phyloP scores from a whole-genome alignment of 495 filamentous ascomycete species.

The Xylaria grammica region DNA sequence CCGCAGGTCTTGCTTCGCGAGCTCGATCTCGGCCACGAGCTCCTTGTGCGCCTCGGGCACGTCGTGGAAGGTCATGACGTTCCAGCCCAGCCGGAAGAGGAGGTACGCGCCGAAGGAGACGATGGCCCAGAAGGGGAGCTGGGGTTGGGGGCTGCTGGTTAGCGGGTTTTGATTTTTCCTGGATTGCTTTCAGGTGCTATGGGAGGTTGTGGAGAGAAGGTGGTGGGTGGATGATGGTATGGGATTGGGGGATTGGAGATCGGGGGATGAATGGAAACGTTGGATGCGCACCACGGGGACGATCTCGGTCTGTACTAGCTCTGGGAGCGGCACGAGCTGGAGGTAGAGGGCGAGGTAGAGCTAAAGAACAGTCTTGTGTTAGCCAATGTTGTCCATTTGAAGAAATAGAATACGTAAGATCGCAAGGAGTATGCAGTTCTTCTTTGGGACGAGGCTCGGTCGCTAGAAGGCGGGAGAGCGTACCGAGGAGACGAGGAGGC shows the following conservation, averaged over 20 bases:
- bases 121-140: slow-evolving; percentile 92
- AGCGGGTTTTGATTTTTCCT: slow-evolving; percentile 11
- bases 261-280: neutral
- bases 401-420: neutral
- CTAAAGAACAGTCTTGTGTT: slow-evolving; percentile 46
- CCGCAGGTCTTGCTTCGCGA: slow-evolving; percentile 69
- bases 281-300: slow-evolving; percentile 66
- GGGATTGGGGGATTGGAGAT: neutral
- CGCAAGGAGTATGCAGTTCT: no score
- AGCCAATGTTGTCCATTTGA: neutral
- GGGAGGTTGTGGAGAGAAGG: no score
- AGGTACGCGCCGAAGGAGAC: slow-evolving; percentile 94
- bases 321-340: slow-evolving; percentile 81
- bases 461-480: slow-evolving; percentile 11
- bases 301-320: slow-evolving; percentile 71
- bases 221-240: no score
- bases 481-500: slow-evolving; percentile 86
- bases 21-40: slow-evolving; percentile 79
- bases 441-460: neutral
- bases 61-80: slow-evolving; percentile 95
- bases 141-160: slow-evolving; percentile 1
- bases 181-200: neutral
- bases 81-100: slow-evolving; percentile 86
- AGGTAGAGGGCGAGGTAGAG: slow-evolving; percentile 88
- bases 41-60: slow-evolving; percentile 90